Evolutionary conservation across 176 grass and related monocot species (phyloP).

Genomic region (Rhipidocladum racemiflorum): DNA sequence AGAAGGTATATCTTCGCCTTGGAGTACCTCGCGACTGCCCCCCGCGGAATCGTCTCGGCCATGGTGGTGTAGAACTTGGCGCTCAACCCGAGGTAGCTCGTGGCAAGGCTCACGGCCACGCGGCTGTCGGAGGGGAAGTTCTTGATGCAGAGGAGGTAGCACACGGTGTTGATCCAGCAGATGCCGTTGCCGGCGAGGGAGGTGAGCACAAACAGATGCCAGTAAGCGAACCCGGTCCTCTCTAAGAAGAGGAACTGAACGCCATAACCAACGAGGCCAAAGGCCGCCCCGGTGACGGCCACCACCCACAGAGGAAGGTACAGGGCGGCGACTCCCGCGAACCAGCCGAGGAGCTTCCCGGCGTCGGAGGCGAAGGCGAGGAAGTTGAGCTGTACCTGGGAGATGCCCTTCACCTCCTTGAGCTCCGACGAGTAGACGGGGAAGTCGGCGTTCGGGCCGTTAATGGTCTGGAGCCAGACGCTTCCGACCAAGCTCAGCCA

Average conservation of each 20-base stretch:
- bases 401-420: slow-evolving; percentile 75
- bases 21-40: not conserved
- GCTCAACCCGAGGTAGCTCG: slow-evolving; percentile 88
- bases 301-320: slow-evolving; percentile 74
- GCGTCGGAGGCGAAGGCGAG: slow-evolving; percentile 93
- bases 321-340: slow-evolving; percentile 65
- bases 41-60: slow-evolving; percentile 30
- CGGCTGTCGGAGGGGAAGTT: slow-evolving; percentile 82
- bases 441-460: slow-evolving; percentile 91
- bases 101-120: slow-evolving; percentile 69
- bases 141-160: slow-evolving; percentile 83
- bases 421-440: slow-evolving; percentile 88
- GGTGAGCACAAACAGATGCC: slow-evolving; percentile 83
- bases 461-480: slow-evolving; percentile 92
- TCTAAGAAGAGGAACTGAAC: slow-evolving; percentile 85
- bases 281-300: slow-evolving; percentile 51
- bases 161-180: slow-evolving; percentile 98
- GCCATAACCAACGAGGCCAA: slow-evolving; percentile 77
- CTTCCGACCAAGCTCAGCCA: slow-evolving; percentile 91
- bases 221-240: slow-evolving; percentile 44
- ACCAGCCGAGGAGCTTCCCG: slow-evolving; percentile 90
- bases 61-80: slow-evolving; percentile 84
- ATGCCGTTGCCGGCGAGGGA: slow-evolving; percentile 86
- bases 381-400: slow-evolving; percentile 83
- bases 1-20: slow-evolving; percentile 67